Conservation (phyloP, 768 basidiomycete genomes). For the Thelephora aurantiotincta region DNA sequence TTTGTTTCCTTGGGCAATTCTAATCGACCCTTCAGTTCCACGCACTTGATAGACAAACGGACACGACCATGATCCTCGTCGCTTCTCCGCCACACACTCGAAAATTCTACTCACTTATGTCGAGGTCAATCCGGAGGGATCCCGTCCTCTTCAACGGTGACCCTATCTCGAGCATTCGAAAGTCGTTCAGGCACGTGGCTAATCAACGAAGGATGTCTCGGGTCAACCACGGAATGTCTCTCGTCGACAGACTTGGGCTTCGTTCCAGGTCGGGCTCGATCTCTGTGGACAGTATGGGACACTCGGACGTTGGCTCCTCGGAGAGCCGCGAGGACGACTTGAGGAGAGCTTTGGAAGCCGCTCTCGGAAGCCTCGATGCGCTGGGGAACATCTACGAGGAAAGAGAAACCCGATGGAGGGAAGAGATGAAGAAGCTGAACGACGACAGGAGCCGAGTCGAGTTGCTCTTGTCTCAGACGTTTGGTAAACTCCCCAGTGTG, state of each 20-base stretch:
- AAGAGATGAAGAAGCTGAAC: slow-evolving; percentile 46
- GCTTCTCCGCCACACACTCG: slow-evolving; percentile 64
- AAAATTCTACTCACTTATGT: slow-evolving; percentile 48
- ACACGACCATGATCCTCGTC: slow-evolving; percentile 60
- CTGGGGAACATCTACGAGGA: slow-evolving; percentile 55
- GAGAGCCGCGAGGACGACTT: slow-evolving; percentile 50
- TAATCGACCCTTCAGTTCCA: slow-evolving; percentile 42
- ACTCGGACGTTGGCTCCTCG: slow-evolving; percentile 41
- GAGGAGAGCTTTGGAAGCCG: slow-evolving; percentile 51
- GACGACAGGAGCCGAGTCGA: slow-evolving; percentile 60
- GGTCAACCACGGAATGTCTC: slow-evolving; percentile 30
- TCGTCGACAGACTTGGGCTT: slow-evolving; percentile 27
- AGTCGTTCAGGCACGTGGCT: slow-evolving; percentile 46
- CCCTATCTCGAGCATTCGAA: slow-evolving; percentile 36
- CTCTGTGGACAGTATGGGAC: not conserved
- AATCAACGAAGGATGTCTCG: slow-evolving; percentile 33
- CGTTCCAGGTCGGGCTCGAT: slow-evolving; percentile 20
- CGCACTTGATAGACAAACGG: slow-evolving; percentile 66
- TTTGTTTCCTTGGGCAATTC: not conserved
- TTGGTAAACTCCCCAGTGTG: slow-evolving; percentile 16
- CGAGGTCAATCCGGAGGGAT: slow-evolving; percentile 55
- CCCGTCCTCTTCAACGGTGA: slow-evolving; percentile 28
- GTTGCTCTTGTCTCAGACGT: slow-evolving; percentile 47
- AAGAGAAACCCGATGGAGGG: slow-evolving; percentile 49
- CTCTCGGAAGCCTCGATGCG: slow-evolving; percentile 49